Evolutionary conservation across 1,284 basidiomycete genomes (phyloP), one percentile per base, ranked within the genome.

Genomic region (Malassezia caprae): DNA sequence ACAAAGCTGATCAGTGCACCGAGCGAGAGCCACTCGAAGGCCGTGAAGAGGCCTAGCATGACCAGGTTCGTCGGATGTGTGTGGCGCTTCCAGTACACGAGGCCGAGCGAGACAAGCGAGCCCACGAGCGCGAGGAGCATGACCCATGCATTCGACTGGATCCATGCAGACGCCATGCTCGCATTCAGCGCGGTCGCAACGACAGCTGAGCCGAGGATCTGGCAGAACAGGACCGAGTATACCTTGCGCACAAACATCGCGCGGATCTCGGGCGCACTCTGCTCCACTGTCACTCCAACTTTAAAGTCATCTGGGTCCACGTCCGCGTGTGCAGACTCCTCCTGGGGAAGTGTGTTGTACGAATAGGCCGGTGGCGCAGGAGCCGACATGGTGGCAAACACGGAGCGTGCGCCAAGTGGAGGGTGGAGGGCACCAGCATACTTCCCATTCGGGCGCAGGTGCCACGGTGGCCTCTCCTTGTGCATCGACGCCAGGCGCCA

Each of bases 21-120:
- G 50, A 93, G 78, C 1, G 85, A 58, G 45, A 71, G 31, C 1
- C 63, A 59, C 35, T 72, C 71, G 34, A 72, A 54, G 4, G 62
- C 27, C 15, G 67, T 72, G 41, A 69, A 69, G 0, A 83, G 80
- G 23, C 82, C 81, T 34, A 93, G 79, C 13, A 91, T 78, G 47
- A 85, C 77, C 49, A 90, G 79, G 76, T 93, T 93, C 74, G 81
- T 77, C 13, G 89, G 88, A 72, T 87, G 83, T 70, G 80, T 83
- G 77, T 89, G 87, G 58, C 88, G 84, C 76, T 90, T 89, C 85
- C 85, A 89, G 78, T 82, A 90, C 13, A 89, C 78, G 41, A 87
- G 76, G 4, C 83, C 83, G 41, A 90, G 81, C 60, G 84, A 84
- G 67, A 87, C 74, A 37, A 90, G 75, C 17, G 85, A 84, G 26